phyloP scores from a whole-genome alignment of 495 filamentous ascomycete genomes.

The Trichoderma reesei region DNA sequence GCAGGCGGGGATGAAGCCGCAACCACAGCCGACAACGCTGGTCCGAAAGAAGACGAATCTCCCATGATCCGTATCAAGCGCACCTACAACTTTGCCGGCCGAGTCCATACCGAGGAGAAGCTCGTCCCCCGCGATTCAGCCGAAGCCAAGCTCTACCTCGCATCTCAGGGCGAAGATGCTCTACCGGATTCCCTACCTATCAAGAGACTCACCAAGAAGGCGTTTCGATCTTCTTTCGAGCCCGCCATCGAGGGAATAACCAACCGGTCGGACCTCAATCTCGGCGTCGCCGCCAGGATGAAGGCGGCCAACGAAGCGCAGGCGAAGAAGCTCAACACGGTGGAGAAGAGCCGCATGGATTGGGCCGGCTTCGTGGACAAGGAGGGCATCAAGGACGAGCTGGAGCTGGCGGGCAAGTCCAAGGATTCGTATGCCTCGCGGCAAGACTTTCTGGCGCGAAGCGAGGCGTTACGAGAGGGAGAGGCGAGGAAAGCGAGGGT shows the following conservation, averaged over 20 bases:
- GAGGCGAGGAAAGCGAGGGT: constrained; percentile 56
- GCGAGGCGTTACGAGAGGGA: constrained; percentile 67
- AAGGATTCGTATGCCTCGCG: constrained; percentile 73
- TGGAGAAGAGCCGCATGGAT: constrained; percentile 90
- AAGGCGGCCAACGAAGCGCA: constrained; percentile 32
- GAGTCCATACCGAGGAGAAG: constrained; percentile 74
- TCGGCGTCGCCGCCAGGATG: constrained; percentile 33
- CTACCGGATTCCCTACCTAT: constrained; percentile 18
- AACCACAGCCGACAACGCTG: constrained; percentile 15
- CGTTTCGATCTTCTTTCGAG: constrained; percentile 73
- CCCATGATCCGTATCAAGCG: constrained; percentile 73
- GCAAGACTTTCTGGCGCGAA: constrained; percentile 82
- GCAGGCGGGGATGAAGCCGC: constrained; percentile 11
- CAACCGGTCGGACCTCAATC: constrained; percentile 40
- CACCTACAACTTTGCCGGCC: constrained; percentile 85
- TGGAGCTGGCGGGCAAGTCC: constrained; percentile 71
- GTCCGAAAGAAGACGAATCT: constrained; percentile 11
- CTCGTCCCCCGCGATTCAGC: constrained; percentile 67
- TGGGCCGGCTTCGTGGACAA: constrained; percentile 92
- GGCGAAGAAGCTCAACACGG: constrained; percentile 83
- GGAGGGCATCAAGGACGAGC: constrained; percentile 84
- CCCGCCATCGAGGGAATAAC: constrained; percentile 45
- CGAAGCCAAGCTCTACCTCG: constrained; percentile 69
- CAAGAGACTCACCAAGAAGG: constrained; percentile 55
- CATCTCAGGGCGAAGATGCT: constrained; percentile 32